Base-by-base conservation (phyloP, 345 rosid species). In the Cardamine occulta region DNA sequence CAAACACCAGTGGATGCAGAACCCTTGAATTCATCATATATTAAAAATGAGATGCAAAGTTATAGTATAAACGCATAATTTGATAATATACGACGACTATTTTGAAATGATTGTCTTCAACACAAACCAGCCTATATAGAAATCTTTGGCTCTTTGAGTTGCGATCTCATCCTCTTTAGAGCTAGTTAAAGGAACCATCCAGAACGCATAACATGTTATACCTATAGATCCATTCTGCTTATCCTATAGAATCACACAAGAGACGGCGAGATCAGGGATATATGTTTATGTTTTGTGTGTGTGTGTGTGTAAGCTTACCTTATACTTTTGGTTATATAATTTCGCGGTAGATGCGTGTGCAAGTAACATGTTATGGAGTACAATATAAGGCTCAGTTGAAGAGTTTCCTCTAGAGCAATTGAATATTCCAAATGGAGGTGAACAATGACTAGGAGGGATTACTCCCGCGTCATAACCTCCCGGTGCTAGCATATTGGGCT, bases 331-430 rank as follows among this genome's bases (percentile, higher is more conserved):
- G 74, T 45, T 80, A 78, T 92, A 87, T 75, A 85, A 39, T 77
- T 62, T 82, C 2, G 86, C 81, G 54, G 85, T 74, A 2, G 89
- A 86, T 24, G 88, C 89, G 29, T 26, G 29, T 26, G 29, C 29
- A 26, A 26, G 29, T 4, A 26, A 26, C 29, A 26, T 26, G 29
- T 26, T 26, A 26, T 26, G 29, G 29, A 26, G 80, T 15, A 74
- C 93, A 48, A 85, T 19, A 75, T 86, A 90, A 14, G 96, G 91
- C 80, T 92, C 97, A 7, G 83, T 75, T 13, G 89, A 68, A 32
- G 94, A 88, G 80, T 90, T 81, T 66, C 94, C 94, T 57, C 8
- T 53, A 17, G 82, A 35, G 48, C 79, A 69, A 31, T 81, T 72
- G 48, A 42, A 14, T 23, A 79, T 73, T 5, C 68, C 68, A 28